A percentile compares a stretch with the other conserved stretches of the same genome.
These are phyloP conservation scores for Hypoxylon crocopeplum DNA, from an alignment of 495 filamentous ascomycete species.

Conservation along the genomic window DNA sequence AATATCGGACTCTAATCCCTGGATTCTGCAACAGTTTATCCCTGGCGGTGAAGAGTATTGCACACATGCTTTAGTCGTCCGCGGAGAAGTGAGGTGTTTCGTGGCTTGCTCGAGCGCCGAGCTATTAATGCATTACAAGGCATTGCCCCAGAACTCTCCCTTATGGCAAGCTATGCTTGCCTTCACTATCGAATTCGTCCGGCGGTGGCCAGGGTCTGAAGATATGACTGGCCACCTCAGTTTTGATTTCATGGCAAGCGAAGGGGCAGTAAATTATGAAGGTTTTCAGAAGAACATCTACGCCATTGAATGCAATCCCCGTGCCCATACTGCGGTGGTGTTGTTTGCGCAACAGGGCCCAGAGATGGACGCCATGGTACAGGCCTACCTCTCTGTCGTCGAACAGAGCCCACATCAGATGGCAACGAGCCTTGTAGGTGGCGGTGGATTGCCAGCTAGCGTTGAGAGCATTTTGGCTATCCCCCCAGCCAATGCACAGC, in stretches of 20 bases:
- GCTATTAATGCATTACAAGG: constrained; percentile 67
- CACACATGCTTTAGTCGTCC: constrained; percentile 70
- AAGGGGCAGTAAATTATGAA: neutral
- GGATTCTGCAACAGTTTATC: constrained; percentile 73
- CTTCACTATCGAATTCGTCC: constrained; percentile 65
- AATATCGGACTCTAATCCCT: constrained; percentile 64
- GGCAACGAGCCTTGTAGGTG: neutral
- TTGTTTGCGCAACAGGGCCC: constrained; percentile 49
- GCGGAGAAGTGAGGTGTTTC: constrained; percentile 66
- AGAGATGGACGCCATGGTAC: constrained; percentile 43
- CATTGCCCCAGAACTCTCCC: constrained; percentile 58
- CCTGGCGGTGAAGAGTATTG: constrained; percentile 67
- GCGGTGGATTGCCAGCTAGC: neutral
- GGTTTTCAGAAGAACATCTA: constrained; percentile 48
- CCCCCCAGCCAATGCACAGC: constrained; percentile 36
- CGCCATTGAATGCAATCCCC: constrained; percentile 70
- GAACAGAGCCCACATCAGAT: constrained; percentile 16
- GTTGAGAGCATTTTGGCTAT: constrained; percentile 13
- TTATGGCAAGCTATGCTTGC: constrained; percentile 64
- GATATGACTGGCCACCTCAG: constrained; percentile 72
- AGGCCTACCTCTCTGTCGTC: constrained; percentile 48
- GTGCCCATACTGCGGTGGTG: constrained; percentile 65
- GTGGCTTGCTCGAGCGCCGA: constrained; percentile 65
- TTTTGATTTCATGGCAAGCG: constrained; percentile 68
- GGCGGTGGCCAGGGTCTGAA: constrained; percentile 47